Conservation (phyloP, 106 monocot species). For the Phalaenopsis aphrodite region DNA sequence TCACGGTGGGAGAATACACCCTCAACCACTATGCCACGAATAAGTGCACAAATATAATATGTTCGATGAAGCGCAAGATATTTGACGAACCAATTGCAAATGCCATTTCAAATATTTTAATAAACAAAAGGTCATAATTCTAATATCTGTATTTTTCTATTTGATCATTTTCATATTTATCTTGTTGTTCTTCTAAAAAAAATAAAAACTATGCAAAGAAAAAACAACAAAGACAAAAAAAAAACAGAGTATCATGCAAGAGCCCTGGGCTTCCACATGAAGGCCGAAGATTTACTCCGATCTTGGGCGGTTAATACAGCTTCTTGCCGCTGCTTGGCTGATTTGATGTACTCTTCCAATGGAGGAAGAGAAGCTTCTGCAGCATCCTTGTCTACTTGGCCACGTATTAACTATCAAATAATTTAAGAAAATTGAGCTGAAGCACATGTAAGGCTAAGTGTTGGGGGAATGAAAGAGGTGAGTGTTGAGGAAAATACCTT, state of each 20-base stretch:
- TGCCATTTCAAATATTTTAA: too few relatives aligned
- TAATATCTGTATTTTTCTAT: too few relatives aligned
- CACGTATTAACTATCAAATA: conserved; percentile 57
- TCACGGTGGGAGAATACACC: too few relatives aligned
- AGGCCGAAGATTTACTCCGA: neutral
- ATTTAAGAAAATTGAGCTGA: neutral
- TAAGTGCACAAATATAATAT: too few relatives aligned
- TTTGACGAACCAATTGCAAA: too few relatives aligned
- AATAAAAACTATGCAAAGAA: neutral
- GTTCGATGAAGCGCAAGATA: too few relatives aligned
- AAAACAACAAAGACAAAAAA: too few relatives aligned
- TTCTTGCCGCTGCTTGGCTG: conserved; percentile 49
- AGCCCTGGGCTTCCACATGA: conserved; percentile 2
- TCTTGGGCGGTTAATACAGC: conserved; percentile 9
- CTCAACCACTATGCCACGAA: too few relatives aligned
- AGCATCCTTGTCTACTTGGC: conserved; percentile 31
- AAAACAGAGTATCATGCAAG: neutral
- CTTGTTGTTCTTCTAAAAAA: too few relatives aligned
- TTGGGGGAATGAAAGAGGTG: neutral
- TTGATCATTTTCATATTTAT: too few relatives aligned
- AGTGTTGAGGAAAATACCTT: conserved; percentile 31
- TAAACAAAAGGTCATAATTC: too few relatives aligned
- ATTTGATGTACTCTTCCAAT: conserved; percentile 66
- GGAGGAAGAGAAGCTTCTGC: conserved; percentile 43
- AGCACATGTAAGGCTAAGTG: neutral